These are phyloP conservation scores for Kodamaea fukazawae DNA, from an alignment of 805 yeast species.

Conservation along the genomic window DNA sequence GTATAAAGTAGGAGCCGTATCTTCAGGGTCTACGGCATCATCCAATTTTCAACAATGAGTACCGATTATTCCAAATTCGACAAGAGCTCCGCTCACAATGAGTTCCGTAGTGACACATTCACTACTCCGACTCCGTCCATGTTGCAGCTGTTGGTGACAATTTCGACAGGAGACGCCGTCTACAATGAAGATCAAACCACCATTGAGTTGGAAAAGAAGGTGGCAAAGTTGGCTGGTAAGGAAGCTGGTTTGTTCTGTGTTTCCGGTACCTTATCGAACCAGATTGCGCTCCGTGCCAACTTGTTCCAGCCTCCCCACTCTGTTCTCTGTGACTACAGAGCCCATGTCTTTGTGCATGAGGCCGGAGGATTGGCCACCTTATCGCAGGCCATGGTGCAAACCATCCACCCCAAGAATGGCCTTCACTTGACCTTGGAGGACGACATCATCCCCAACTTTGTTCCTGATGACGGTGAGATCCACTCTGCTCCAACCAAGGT, in stretches of 20 bases:
- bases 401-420: conserved; percentile 35
- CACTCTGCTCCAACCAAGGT: conserved; percentile 45
- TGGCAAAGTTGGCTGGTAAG: conserved; percentile 37
- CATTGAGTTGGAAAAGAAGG: conserved; percentile 29
- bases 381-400: conserved; percentile 42
- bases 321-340: conserved; percentile 36
- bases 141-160: conserved; percentile 41
- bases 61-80: conserved; percentile 4
- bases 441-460: conserved; percentile 34
- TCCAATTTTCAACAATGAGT: too few relatives aligned
- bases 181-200: conserved; percentile 41
- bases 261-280: conserved; percentile 43
- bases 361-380: conserved; percentile 45
- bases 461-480: conserved; percentile 45
- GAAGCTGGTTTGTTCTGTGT: conserved; percentile 41
- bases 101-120: conserved; percentile 71
- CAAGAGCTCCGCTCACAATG: conserved; percentile 32
- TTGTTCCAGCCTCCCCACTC: conserved; percentile 43
- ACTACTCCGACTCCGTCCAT: conserved; percentile 66
- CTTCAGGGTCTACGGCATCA: too few relatives aligned
- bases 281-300: conserved; percentile 37
- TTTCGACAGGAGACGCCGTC: conserved; percentile 43
- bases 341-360: conserved; percentile 38
- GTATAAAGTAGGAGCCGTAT: too few relatives aligned
- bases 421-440: conserved; percentile 36